Evolutionary conservation across 106 monocot genomes (phyloP).

Genomic region (Dioscorea dumetorum): DNA sequence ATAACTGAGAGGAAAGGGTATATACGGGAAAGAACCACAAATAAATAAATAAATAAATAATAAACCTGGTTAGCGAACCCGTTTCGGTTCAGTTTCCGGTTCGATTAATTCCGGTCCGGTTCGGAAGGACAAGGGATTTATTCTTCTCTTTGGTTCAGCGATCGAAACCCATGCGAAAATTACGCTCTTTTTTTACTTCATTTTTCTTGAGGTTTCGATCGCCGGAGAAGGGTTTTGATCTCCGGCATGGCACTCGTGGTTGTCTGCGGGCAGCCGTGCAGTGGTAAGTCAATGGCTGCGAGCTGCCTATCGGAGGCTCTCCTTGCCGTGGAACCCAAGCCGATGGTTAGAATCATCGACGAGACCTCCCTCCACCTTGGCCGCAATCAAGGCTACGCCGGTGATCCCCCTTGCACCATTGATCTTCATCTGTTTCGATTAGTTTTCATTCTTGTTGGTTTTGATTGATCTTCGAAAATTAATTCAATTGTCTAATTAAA

Average conservation of each 20-base stretch:
- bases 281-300: slow-evolving; percentile 86
- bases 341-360: slow-evolving; percentile 76
- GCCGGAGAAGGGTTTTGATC: not conserved
- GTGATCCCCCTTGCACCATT: slow-evolving; percentile 8
- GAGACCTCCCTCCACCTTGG: slow-evolving; percentile 89
- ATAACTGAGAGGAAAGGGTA: too few relatives aligned
- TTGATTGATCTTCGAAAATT: too few relatives aligned
- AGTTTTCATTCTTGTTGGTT: too few relatives aligned
- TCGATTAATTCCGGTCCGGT: too few relatives aligned
- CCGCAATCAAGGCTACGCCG: slow-evolving; percentile 74
- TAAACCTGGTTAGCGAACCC: too few relatives aligned
- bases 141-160: not conserved
- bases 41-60: too few relatives aligned
- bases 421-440: not conserved
- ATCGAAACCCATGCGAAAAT: too few relatives aligned
- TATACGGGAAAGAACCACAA: too few relatives aligned
- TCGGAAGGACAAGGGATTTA: too few relatives aligned
- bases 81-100: too few relatives aligned
- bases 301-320: slow-evolving; percentile 48
- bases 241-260: slow-evolving; percentile 82
- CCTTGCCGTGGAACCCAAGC: slow-evolving; percentile 20
- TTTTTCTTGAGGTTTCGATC: not conserved
- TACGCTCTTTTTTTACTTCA: not conserved
- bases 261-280: slow-evolving; percentile 96
- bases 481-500: too few relatives aligned